Base-by-base conservation (phyloP, 83 land plant genomes). In the Diphasiastrum complanatum region DNA sequence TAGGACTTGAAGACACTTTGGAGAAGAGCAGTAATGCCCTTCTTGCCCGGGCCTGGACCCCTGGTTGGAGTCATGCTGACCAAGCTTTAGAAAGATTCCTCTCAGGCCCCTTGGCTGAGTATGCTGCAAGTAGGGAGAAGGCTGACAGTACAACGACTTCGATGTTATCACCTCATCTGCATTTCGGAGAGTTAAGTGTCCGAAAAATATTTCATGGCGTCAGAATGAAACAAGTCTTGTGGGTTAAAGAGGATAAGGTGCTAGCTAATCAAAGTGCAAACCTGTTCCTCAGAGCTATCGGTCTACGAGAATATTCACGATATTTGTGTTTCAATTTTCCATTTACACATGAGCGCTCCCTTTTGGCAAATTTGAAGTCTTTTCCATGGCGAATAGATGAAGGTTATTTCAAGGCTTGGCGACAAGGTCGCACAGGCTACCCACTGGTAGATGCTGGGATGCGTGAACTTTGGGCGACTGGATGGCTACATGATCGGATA, bases 381-480 rank as follows among this genome's bases (percentile, higher is more conserved):
- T 70, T 70, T 31, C 73, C 73, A n/a, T 70, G 73, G 73, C 53
- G 69, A 25, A 49, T 55, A 37, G 73, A 70, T 43, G 73, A 70
- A 41, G 59, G 70, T 25, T 63, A 63, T 43, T 70, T 70, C 49
- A 70, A 70, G 47, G 49, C 51, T 5, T 70, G 73, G 73, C 63
- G 73, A 40, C 73, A 70, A 41, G 73, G 73, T 1, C 73, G 73
- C 1, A 70, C 73, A 16, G 73, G 73, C 1, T 70, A 70, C 33
- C 73, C 73, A 5, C 45, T 70, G 60, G 69, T 70, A 52, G 73
- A 70, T 64, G 73, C 73, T 16, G 73, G 73, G 10, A 70, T 70
- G 73, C 33, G 73, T 26, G 69, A 70, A 45, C 73, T 70, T 12
- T 70, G 73, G 73, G 73, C 73, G 20, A 70, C 73, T 16, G 73